Evolutionary conservation across 2,329 filamentous ascomycete genomes (phyloP), one percentile per base, ranked within the genome.

Genomic region (Microascus cirrosus): DNA sequence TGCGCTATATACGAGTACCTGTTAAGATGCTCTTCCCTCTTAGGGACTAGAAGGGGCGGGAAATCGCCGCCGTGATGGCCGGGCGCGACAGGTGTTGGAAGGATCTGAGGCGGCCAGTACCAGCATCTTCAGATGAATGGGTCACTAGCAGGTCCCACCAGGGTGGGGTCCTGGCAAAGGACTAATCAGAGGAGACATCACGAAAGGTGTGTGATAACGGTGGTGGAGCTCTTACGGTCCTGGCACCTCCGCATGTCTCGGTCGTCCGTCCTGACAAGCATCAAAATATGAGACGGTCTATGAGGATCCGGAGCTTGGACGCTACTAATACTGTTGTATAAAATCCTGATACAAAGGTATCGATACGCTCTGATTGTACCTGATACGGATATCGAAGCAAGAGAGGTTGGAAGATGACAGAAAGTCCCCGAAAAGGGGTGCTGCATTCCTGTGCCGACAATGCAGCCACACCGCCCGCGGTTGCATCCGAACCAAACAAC

Each of bases 401-500:
- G 39, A 12, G 12, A 18, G 15, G 28, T 32, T 32, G 28, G 39
- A 45, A 15, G 15, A 45, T 45, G 39, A n/a, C 39, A 55, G 24
- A 35, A 39, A 55, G 54, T 35, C 36, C 54, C 54, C 36, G 35
- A 45, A 32, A 48, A 36, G 36, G 36, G 11, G 39, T 35, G 22
- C 36, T 55, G 54, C 54, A 55, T n/a, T 32, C 39, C 39, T 45
- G 39, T n/a, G 45, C 34, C n/a, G 22, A 35, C 55, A 52, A 57
- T 57, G 55, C 55, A 57, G 55, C 55, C 55, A 53, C 42, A 3
- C 55, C 55, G 25, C 35, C 25, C 36, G 48, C 45, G 15, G 55
- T 57, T 57, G 55, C 55, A 57, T 53, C 55, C 45, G 55, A 57
- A 39, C 55, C 18, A n/a, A n/a, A n/a, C 39, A 45, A n/a, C 39